Conservation (phyloP, 2,329 filamentous ascomycete species). For the Alternaria novae-zelandiae region DNA sequence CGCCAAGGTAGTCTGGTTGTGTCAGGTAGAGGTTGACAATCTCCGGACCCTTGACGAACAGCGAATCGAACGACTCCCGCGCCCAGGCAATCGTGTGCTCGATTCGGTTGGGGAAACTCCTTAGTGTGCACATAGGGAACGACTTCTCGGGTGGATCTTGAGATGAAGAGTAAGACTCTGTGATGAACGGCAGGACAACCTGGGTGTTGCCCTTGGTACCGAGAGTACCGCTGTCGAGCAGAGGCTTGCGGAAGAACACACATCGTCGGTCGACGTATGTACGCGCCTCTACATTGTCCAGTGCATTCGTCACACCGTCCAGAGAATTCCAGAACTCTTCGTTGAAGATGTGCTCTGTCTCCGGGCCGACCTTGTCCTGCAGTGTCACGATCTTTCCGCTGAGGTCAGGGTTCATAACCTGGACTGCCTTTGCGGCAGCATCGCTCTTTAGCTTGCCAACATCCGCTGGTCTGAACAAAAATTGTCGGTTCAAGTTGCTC, state of each 20-base stretch:
- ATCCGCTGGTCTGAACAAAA: constrained; percentile 91
- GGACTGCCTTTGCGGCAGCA: constrained; percentile 85
- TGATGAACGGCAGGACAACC: constrained; percentile 87
- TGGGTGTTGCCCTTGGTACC: constrained; percentile 99
- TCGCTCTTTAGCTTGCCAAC: constrained; percentile 98
- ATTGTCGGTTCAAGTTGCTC: constrained; percentile 97
- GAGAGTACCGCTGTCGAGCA: constrained; percentile 96
- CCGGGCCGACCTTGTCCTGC: constrained; percentile 86
- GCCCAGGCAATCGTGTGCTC: constrained; percentile 99
- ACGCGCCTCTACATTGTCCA: constrained; percentile 96
- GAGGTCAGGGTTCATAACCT: constrained; percentile 94
- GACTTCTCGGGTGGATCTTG: constrained; percentile 98
- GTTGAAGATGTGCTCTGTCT: constrained; percentile 94
- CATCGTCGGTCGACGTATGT: constrained; percentile 96
- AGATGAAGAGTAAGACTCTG: constrained; percentile 96
- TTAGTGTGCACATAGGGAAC: constrained; percentile 97
- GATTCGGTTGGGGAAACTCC: constrained; percentile 97
- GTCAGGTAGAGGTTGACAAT: constrained; percentile 93
- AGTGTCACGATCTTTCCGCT: constrained; percentile 82
- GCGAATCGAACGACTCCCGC: constrained; percentile 91
- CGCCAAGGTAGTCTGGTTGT: constrained; percentile 87
- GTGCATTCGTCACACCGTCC: constrained; percentile 92
- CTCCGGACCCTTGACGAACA: constrained; percentile 91
- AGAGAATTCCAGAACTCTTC: constrained; percentile 88
- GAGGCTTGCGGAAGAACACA: constrained; percentile 96